Percentiles rank a stretch among this genome's conserved stretches.
Evolutionary conservation across 225 moss, liverwort and hornwort genomes (phyloP).

Genomic region (Climacium dendroides): DNA sequence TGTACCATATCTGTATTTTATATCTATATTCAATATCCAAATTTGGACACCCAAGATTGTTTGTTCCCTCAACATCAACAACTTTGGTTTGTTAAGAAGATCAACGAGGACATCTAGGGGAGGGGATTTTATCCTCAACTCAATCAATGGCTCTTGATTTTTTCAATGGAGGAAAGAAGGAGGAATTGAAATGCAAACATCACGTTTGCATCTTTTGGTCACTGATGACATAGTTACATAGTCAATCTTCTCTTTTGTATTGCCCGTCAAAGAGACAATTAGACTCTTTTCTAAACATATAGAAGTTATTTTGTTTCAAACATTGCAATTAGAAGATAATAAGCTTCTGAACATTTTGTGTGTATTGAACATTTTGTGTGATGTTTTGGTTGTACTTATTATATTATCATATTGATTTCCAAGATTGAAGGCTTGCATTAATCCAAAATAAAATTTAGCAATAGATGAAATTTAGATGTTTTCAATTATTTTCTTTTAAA

Average conservation of each 20-base stretch:
- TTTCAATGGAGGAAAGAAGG: too few species aligned
- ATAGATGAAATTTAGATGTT: not conserved
- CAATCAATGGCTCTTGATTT: too few species aligned
- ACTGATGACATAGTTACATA: too few species aligned
- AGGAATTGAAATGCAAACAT: too few species aligned
- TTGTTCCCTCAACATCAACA: too few species aligned
- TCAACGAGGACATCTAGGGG: too few species aligned
- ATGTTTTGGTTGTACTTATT: not conserved
- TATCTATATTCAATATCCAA: too few species aligned
- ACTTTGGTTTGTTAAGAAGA: too few species aligned
- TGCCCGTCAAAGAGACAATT: not conserved
- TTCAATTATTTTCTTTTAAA: not conserved
- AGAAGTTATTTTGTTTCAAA: not conserved
- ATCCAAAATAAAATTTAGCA: not conserved
- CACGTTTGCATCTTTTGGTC: too few species aligned
- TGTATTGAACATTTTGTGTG: not conserved
- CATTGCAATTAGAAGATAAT: not conserved
- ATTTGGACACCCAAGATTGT: too few species aligned
- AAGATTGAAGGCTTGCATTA: not conserved
- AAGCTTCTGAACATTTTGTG: not conserved
- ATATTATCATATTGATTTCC: not conserved
- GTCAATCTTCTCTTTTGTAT: not conserved
- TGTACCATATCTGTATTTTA: too few species aligned
- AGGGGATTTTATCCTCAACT: too few species aligned
- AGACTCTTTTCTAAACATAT: not conserved